phyloP scores from a whole-genome alignment of 306 rosid genomes.

The Hippophae tibetana region DNA sequence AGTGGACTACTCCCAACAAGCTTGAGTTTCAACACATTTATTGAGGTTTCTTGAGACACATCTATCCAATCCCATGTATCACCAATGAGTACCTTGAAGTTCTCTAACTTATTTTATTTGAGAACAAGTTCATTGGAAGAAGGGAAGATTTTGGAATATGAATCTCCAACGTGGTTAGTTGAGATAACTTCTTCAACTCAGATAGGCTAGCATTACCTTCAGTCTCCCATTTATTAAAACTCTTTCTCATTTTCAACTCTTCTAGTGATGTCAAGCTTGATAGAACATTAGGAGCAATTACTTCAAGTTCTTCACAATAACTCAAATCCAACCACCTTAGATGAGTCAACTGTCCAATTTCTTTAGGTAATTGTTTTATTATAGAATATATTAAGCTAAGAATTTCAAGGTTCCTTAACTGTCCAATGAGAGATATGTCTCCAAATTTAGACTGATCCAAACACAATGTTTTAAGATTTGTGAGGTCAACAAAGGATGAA shows the following conservation, averaged over 20 bases:
- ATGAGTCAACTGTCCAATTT: not conserved
- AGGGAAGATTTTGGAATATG: constrained; percentile 8
- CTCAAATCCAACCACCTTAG: constrained; percentile 9
- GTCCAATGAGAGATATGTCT: constrained; percentile 2
- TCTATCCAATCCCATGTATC: constrained; percentile 17
- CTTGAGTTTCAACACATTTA: constrained; percentile 19
- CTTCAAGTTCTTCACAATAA: constrained; percentile 15
- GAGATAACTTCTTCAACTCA: constrained; percentile 24
- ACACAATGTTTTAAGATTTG: constrained; percentile 15
- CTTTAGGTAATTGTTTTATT: not conserved
- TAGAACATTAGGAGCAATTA: constrained; percentile 17
- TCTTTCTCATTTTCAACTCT: constrained; percentile 37
- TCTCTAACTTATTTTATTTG: constrained; percentile 12
- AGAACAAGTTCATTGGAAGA: constrained; percentile 20
- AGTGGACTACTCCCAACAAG: constrained; percentile 16
- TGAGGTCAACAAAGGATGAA: constrained; percentile 11
- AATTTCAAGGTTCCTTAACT: constrained; percentile 9
- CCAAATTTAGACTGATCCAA: not conserved
- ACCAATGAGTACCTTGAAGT: constrained; percentile 33
- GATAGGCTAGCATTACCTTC: constrained; percentile 17
- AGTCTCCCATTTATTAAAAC: constrained; percentile 17
- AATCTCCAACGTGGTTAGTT: constrained; percentile 18
- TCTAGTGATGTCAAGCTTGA: constrained; percentile 25
- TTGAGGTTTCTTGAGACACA: constrained; percentile 6
- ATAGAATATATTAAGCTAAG: not conserved